Percentiles rank a stretch among this genome's conserved stretches.
phyloP scores from a whole-genome alignment of 164 flowering plant genomes.

The Magnolia kwangsiensis region DNA sequence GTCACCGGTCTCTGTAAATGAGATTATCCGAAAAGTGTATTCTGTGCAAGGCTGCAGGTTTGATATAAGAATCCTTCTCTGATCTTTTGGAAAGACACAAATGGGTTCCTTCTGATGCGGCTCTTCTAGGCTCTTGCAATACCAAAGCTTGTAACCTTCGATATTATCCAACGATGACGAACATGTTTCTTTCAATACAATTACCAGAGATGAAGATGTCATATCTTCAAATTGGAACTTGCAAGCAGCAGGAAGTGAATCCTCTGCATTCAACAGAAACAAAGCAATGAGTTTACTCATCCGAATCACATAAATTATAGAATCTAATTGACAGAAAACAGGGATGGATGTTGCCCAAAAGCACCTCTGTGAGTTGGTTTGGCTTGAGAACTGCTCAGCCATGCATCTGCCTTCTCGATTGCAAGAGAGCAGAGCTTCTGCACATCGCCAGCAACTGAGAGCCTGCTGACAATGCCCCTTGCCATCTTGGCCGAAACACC shows the following conservation, averaged over 20 bases:
- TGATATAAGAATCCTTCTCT: slow-evolving; percentile 69
- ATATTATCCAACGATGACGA: slow-evolving; percentile 36
- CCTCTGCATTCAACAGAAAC: slow-evolving; percentile 46
- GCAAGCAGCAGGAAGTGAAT: slow-evolving; percentile 96
- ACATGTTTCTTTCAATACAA: slow-evolving; percentile 64
- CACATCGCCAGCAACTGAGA: slow-evolving; percentile 69
- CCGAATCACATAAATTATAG: background rate
- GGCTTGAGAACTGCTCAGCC: slow-evolving; percentile 40
- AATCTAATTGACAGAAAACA: background rate
- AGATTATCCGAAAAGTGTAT: slow-evolving; percentile 71
- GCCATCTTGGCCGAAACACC: slow-evolving; percentile 83
- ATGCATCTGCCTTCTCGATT: slow-evolving; percentile 73
- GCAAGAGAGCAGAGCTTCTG: slow-evolving; percentile 86
- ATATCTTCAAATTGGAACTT: slow-evolving; percentile 82
- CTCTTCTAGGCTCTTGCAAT: slow-evolving; percentile 59
- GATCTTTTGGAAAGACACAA: slow-evolving; percentile 54
- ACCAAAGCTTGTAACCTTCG: slow-evolving; percentile 93
- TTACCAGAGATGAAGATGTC: slow-evolving; percentile 62
- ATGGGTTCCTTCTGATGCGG: slow-evolving; percentile 53
- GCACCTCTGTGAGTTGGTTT: slow-evolving; percentile 44
- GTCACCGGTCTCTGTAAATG: slow-evolving; percentile 80
- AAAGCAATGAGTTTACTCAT: slow-evolving; percentile 10
- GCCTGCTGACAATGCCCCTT: slow-evolving; percentile 92
- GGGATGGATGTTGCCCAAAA: background rate
- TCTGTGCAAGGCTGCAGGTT: slow-evolving; percentile 90